Evolutionary conservation across 83 land plant species (phyloP), one percentile per base, ranked within the genome.

Genomic region (Picea abies): DNA sequence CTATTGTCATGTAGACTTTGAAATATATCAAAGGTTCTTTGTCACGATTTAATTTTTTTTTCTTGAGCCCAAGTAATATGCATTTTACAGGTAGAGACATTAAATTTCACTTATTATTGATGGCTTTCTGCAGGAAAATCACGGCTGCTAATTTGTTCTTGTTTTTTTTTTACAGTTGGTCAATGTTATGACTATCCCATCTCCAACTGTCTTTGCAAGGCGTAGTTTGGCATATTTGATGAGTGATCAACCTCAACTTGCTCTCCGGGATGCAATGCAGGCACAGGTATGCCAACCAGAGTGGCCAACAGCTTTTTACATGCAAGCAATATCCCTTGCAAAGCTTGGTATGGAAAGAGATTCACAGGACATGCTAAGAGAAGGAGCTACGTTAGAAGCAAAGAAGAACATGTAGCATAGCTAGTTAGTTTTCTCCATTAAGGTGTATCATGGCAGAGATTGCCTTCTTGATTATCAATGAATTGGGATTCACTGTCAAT

Each of bases 241-340:
- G 91, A 87, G 78, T 49, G 91, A 87, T 19, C 95, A 94, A 76
- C 83, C 93, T 5, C 93, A 94, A 68, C 93, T 89, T 4, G 96
- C 95, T 7, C 86, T 94, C 60, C 84, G 96, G 7, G 96, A 94
- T 84, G 96, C 96, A 23, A 94, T 94, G 96, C 96, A 92, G 77
- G 93, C 96, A 22, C 96, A 94, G 80, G 94, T 92, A 4, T 92
- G 92, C 82, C 77, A 90, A 81, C 91, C 91, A 9, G 96, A 94
- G 78, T 94, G 96, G 96, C 92, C 96, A 0, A 92, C 94, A 16
- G 94, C 96, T 12, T 93, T 93, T 87, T 93, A 92, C 83, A 49
- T 93, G 84, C 96, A 93, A 80, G 92, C 96, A 19, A 90, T 92
- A 71, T 92, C 96, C n/a, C 91, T 93, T 60, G 90, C 96, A 9